Percentiles rank a stretch among this genome's conserved stretches.
Evolutionary conservation across 1,284 basidiomycete species (phyloP).

Genomic region (Malassezia pachydermatis): DNA sequence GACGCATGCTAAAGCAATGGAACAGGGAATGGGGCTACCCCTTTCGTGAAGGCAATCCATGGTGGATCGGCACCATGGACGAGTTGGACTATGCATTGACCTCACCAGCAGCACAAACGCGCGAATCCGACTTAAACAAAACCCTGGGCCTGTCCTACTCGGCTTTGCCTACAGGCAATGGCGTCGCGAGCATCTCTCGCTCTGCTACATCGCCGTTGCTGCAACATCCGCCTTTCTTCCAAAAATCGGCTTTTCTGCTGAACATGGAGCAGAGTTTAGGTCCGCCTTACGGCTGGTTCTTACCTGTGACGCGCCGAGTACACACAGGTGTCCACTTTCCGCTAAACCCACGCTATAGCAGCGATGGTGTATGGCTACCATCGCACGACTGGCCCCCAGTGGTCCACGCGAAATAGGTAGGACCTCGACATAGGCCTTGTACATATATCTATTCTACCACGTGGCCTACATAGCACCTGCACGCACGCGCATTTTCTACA

Average conservation of each 20-base stretch:
- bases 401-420: no score
- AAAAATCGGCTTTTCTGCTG: neutral
- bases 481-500: neutral
- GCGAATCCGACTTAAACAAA: conserved; percentile 8
- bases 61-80: conserved; percentile 58
- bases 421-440: no score
- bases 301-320: neutral
- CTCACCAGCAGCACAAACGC: neutral
- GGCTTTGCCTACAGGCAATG: neutral
- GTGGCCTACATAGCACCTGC: neutral
- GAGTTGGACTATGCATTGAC: conserved; percentile 15
- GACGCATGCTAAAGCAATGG: conserved; percentile 52
- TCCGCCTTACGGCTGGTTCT: conserved; percentile 2
- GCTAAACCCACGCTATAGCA: conserved; percentile 12
- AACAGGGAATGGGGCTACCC: conserved; percentile 66
- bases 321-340: conserved; percentile 9
- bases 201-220: neutral
- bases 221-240: neutral
- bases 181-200: neutral
- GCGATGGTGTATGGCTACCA: conserved; percentile 10
- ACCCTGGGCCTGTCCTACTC: conserved; percentile 2
- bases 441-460: neutral
- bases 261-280: conserved; percentile 19
- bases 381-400: conserved; percentile 3
- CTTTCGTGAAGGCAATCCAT: conserved; percentile 65